phyloP scores from a whole-genome alignment of 371 early-diverging fungal species.

The Syncephalis plumigaleata region DNA sequence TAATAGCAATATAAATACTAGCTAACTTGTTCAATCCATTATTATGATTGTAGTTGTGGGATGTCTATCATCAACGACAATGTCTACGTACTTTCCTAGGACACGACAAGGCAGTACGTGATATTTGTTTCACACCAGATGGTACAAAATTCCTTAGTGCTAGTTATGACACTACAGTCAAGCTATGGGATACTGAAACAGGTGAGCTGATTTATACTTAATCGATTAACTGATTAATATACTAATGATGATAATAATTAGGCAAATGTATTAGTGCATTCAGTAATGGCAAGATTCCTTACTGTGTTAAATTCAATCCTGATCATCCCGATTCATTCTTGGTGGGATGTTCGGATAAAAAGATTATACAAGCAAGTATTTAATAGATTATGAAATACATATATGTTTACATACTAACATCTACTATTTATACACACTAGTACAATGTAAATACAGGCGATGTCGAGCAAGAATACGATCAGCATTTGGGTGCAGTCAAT shows the following conservation, averaged over 20 bases:
- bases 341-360: slow-evolving; percentile 84
- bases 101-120: slow-evolving; percentile 83
- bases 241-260: no score
- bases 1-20: neutral
- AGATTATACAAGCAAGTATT: slow-evolving; percentile 46
- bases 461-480: slow-evolving; percentile 86
- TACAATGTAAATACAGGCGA: slow-evolving; percentile 71
- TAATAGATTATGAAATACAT: no score
- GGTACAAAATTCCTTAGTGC: slow-evolving; percentile 75
- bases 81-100: slow-evolving; percentile 76
- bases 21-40: no score
- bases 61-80: slow-evolving; percentile 75
- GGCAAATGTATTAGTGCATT: slow-evolving; percentile 67
- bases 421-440: slow-evolving; percentile 9
- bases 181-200: slow-evolving; percentile 96
- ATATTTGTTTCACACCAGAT: slow-evolving; percentile 77
- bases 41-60: slow-evolving; percentile 51
- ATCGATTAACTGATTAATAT: no score
- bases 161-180: slow-evolving; percentile 78
- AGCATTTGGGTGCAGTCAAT: slow-evolving; percentile 91
- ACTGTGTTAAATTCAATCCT: slow-evolving; percentile 82
- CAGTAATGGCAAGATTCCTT: slow-evolving; percentile 63
- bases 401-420: no score
- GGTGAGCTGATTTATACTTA: slow-evolving; percentile 8
- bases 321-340: slow-evolving; percentile 73